Evolutionary conservation across 177 flowering plant genomes (phyloP), one percentile per base, ranked within the genome.

Genomic region (Vitis hybrid): DNA sequence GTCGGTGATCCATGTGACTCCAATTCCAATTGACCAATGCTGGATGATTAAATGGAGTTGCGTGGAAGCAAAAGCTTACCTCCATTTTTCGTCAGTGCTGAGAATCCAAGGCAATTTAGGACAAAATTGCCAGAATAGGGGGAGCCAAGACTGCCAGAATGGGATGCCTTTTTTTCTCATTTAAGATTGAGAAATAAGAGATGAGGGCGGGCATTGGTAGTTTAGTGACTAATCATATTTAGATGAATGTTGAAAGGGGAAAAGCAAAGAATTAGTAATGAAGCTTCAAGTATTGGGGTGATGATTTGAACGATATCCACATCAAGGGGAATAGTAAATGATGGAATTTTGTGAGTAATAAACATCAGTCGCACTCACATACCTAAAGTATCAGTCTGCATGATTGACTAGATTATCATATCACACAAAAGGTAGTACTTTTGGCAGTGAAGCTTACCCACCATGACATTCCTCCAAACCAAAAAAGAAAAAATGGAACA

Each of bases 331-430:
- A 58, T 11, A 58, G 60, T 18, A 21, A 64, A 68, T 58, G 48
- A 41, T 68, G 41, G 71, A 59, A n/a, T 35, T 58, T 58, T 41
- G n/a, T 68, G 64, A 68, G 65, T 30, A 54, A 54, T 55, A 35
- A 60, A 73, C 71, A 73, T 60, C 75, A 73, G 41, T 73, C 75
- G 52, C 61, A 59, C 54, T 73, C 75, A 54, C 27, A 41, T 66
- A 66, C 66, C 66, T 66, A 66, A 73, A 66, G 35, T 67, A 60
- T 73, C 61, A 58, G 24, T 58, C 61, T 32, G 30, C 66, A 68
- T 74, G 64, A 68, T 68, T 68, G 72, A 63, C 63, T 49, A 1
- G 53, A 63, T 24, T 61, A 67, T 67, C 65, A 53, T 49, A 46
- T 53, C 56, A 66, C 9, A 63, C 41, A 58, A 53, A 72, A 66